Conservation (phyloP, 2,329 filamentous ascomycete species). For the Madurella mycetomatis region DNA sequence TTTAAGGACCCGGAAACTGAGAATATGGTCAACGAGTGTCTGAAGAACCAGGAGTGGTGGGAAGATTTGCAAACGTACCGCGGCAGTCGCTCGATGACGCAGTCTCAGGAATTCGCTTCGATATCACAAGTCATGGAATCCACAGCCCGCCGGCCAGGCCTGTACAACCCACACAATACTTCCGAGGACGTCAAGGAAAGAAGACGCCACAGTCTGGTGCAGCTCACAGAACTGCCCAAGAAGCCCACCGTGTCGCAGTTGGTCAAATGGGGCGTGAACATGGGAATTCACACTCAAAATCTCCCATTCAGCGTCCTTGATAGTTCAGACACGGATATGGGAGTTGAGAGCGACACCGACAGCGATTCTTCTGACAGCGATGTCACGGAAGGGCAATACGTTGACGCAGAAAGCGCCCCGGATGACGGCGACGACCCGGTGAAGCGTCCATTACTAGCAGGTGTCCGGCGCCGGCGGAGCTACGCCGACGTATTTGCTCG, state of each 20-base stretch:
- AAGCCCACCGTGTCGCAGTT: slow-evolving; percentile 52
- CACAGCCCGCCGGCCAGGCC: slow-evolving; percentile 38
- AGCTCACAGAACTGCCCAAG: slow-evolving; percentile 58
- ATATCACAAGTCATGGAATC: slow-evolving; percentile 42
- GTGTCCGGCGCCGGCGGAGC: slow-evolving; percentile 35
- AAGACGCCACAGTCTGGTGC: slow-evolving; percentile 49
- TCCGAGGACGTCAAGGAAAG: slow-evolving; percentile 25
- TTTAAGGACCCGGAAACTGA: slow-evolving; percentile 51
- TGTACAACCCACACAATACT: slow-evolving; percentile 40
- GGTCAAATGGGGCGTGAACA: slow-evolving; percentile 57
- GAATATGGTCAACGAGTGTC: slow-evolving; percentile 58
- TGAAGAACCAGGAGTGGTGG: slow-evolving; percentile 80
- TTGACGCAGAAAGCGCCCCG: slow-evolving; percentile 36
- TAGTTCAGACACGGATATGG: slow-evolving; percentile 23
- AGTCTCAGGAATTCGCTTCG: slow-evolving; percentile 41
- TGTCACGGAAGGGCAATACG: slow-evolving; percentile 32
- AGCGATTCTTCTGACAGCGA: slow-evolving; percentile 23
- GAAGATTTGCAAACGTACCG: slow-evolving; percentile 61
- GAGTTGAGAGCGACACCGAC: slow-evolving; percentile 24
- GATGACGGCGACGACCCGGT: slow-evolving; percentile 40
- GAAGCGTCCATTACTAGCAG: slow-evolving; percentile 26
- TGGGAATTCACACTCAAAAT: slow-evolving; percentile 73
- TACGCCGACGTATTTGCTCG: slow-evolving; percentile 37
- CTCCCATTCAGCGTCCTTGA: slow-evolving; percentile 59
- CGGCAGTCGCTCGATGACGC: slow-evolving; percentile 35